Base-by-base conservation (phyloP, 2,329 filamentous ascomycete genomes). In the Epichloe sibirici region DNA sequence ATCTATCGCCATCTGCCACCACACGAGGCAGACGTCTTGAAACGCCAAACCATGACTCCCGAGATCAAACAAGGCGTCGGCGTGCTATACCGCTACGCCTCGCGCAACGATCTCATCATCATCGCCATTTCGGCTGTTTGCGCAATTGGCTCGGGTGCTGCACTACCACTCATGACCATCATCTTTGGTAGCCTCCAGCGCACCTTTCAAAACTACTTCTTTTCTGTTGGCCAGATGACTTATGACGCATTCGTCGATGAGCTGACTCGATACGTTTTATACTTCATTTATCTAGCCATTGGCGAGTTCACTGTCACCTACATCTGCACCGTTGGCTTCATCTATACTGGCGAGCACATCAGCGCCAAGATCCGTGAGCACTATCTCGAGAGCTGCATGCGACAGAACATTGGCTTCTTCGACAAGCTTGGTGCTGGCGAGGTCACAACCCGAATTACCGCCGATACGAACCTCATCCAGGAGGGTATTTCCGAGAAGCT, bases 401-500 rank as follows among this genome's bases (percentile, higher is more conserved):
- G 82, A 55, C 90, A 95, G 66, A 95, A 95, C 65, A 91, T 95
- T 65, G 90, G 82, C 45, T 95, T 88, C 68, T 95, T 94, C 69
- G 93, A 97, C 68, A 93, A 93, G 63, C 77, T 95, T 13, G 91
- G 90, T 49, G 86, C 90, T 37, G 90, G 91, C 54, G 93, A 96
- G 69, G 88, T 97, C 55, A 95, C 90, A 0, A 95, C 90, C 1
- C 84, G 90, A 57, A 95, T 96, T 60, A 97, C 91, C 0, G 85
- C 90, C 11, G 91, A 97, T 66, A 95, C 89, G 45, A 96, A 95
- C 62, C 74, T 95, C 51, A 85, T 97, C 52, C 91, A 96, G 67
- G 90, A 95, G 59, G 91, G 90, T 53, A 89, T 98, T 45, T 94
- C 88, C 0, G 88, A 95, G 67, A 95, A 95, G 72, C 79, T 95